Conservation (phyloP, 805 yeast species). For the Starmerella sp. region DNA sequence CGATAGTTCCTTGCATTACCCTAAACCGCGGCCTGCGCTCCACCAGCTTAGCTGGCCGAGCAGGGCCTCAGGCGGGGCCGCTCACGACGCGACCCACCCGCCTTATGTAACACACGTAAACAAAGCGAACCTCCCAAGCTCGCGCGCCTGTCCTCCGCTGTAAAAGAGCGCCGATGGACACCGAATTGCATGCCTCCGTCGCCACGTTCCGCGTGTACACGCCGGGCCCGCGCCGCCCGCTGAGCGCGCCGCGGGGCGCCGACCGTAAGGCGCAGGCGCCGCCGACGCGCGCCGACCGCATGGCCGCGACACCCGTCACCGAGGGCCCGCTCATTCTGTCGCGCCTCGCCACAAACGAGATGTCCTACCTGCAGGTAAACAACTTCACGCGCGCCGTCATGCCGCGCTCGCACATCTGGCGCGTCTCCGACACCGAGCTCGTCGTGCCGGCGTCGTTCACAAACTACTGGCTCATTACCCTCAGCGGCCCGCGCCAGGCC, state of each 20-base stretch:
- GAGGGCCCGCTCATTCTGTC: slow-evolving; percentile 20
- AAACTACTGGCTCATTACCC: slow-evolving; percentile 21
- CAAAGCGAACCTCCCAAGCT: neutral
- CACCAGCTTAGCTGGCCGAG: neutral
- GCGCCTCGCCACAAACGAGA: slow-evolving; percentile 21
- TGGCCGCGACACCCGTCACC: slow-evolving; percentile 20
- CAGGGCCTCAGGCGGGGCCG: neutral
- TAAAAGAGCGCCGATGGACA: slow-evolving; percentile 10
- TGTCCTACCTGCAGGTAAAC: slow-evolving; percentile 22
- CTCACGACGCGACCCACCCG: neutral
- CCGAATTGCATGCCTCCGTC: slow-evolving; percentile 14
- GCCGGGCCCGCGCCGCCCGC: neutral
- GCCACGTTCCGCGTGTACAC: slow-evolving; percentile 18
- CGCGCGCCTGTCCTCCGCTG: neutral
- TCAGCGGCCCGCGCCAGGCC: slow-evolving; percentile 10
- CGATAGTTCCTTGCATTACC: neutral
- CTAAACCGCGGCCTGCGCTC: neutral
- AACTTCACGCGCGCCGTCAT: slow-evolving; percentile 22
- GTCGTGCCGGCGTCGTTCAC: slow-evolving; percentile 21
- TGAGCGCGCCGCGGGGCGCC: neutral
- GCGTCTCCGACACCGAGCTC: slow-evolving; percentile 15
- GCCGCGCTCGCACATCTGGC: slow-evolving; percentile 23
- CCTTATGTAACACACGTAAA: neutral
- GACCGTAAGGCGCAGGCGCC: slow-evolving; percentile 1
- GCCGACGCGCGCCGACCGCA: slow-evolving; percentile 13